These are phyloP conservation scores for Phytophthora gonapodyides DNA, from an alignment of 352 stramenopile genomes.

Conservation along the genomic window DNA sequence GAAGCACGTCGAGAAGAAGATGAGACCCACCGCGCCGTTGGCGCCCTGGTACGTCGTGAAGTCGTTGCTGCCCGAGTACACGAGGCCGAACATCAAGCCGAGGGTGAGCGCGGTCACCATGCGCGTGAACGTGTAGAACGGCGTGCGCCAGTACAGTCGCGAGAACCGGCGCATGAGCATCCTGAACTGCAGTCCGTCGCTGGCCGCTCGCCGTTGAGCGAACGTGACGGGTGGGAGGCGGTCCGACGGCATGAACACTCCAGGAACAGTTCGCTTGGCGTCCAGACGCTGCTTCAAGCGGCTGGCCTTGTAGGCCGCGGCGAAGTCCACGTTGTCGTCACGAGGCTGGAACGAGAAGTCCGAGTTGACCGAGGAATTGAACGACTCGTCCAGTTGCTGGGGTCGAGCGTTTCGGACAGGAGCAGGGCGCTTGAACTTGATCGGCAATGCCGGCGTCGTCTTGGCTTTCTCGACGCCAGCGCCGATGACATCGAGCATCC, in stretches of 20 bases:
- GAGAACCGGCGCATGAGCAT: slow-evolving; percentile 61
- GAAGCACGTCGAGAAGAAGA: slow-evolving; percentile 85
- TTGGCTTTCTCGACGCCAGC: slow-evolving; percentile 47
- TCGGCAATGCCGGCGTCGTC: slow-evolving; percentile 2
- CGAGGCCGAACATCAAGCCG: slow-evolving; percentile 50
- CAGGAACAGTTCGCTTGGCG: slow-evolving; percentile 32
- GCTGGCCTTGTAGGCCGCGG: slow-evolving; percentile 39
- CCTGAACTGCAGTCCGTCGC: slow-evolving; percentile 37
- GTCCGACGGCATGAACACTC: slow-evolving; percentile 43
- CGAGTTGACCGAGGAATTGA: slow-evolving; percentile 28
- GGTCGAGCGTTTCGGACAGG: slow-evolving; percentile 10
- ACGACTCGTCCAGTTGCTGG: slow-evolving; percentile 26
- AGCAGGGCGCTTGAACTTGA: slow-evolving; percentile 14
- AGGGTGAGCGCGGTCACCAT: slow-evolving; percentile 44
- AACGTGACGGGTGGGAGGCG: slow-evolving; percentile 35
- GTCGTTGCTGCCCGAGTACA: slow-evolving; percentile 46
- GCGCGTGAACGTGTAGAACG: slow-evolving; percentile 78
- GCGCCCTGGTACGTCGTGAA: slow-evolving; percentile 47
- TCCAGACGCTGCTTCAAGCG: slow-evolving; percentile 38
- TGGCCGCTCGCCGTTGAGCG: slow-evolving; percentile 36
- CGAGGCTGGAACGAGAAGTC: slow-evolving; percentile 19
- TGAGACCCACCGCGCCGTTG: slow-evolving; percentile 59
- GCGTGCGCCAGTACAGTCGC: slow-evolving; percentile 86
- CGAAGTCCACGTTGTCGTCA: slow-evolving; percentile 39
- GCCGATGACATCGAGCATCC: slow-evolving; percentile 81